Evolutionary conservation across 352 stramenopile species (phyloP), one percentile per base, ranked within the genome.

Genomic region (Pythium sukuiense): DNA sequence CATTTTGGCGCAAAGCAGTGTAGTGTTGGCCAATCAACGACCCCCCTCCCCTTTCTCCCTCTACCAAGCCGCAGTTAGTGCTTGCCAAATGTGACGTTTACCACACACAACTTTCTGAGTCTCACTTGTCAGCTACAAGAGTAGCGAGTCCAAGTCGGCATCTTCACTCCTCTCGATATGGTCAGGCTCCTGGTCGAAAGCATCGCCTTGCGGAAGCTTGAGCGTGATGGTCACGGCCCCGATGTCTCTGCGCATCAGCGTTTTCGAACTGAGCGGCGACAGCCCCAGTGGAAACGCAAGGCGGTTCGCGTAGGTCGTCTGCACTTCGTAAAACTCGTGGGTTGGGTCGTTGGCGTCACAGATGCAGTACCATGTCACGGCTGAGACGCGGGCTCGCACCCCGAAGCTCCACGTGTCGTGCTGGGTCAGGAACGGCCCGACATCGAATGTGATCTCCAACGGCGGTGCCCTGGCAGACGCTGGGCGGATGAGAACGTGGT

Each of bases 291-390:
- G 65, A 41, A 91, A 90, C 26, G 82, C 82, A 18, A 93, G 65
- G 6, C 83, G 76, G 49, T 83, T 93, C 41, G 63, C 54, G 57
- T 88, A 93, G 18, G 77, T 86, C 2, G 81, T 83, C 53, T 86
- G 66, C 5, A 92, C 33, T 41, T 79, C 70, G 61, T 77, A 79
- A 30, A 88, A 65, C 57, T 90, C 83, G 26, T 60, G 70, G 7
- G 77, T 89, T 53, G 85, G 85, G 65, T 93, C 85, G 50, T 78
- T 63, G 0, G 80, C 74, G 52, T 92, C 83, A 49, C 85, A 93
- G 30, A 93, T 60, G 11, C 88, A 69, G 69, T 93, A 92, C 78
- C 77, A 83, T 16, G 83, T 93, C 55, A 81, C 71, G 0, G 85
- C 81, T 6, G 69, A 55, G 1, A 92, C 63, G 46, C 71, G 63